Evolutionary conservation across 2,329 filamentous ascomycete genomes (phyloP).

Genomic region (Paradendryphiella salina): DNA sequence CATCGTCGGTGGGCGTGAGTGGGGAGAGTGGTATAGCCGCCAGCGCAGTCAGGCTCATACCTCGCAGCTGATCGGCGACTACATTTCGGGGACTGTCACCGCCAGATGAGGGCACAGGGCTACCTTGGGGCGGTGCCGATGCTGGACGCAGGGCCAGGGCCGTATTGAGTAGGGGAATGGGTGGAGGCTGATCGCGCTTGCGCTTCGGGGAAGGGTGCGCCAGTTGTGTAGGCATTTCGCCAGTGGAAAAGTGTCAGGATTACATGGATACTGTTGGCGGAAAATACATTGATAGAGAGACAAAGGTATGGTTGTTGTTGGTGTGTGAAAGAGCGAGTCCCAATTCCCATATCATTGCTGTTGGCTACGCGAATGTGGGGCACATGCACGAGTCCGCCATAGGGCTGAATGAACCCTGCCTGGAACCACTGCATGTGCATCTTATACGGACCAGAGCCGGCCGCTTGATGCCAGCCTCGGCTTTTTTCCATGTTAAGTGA

Average conservation of each 20-base stretch:
- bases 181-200: conserved; percentile 43
- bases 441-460: conserved; percentile 9
- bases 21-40: conserved; percentile 40
- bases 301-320: conserved; percentile 8
- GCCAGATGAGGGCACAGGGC: conserved; percentile 28
- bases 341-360: conserved; percentile 20
- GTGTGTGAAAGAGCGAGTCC: conserved; percentile 3
- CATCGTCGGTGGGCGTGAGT: conserved; percentile 42
- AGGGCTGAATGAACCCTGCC: conserved; percentile 27
- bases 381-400: conserved; percentile 19
- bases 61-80: conserved; percentile 44
- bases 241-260: conserved; percentile 19
- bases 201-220: conserved; percentile 46
- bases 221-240: conserved; percentile 43
- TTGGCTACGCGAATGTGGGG: conserved; percentile 28
- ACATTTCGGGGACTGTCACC: conserved; percentile 42
- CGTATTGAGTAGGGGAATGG: conserved; percentile 40
- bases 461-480: not conserved
- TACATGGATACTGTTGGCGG: conserved; percentile 33
- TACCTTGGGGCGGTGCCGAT: conserved; percentile 31
- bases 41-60: conserved; percentile 35
- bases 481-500: not conserved
- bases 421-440: conserved; percentile 8
- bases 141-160: conserved; percentile 36
- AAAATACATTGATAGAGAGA: conserved; percentile 1